Evolutionary conservation across 1,139 yeast species (phyloP).

Genomic region (Diutina ranongensis): DNA sequence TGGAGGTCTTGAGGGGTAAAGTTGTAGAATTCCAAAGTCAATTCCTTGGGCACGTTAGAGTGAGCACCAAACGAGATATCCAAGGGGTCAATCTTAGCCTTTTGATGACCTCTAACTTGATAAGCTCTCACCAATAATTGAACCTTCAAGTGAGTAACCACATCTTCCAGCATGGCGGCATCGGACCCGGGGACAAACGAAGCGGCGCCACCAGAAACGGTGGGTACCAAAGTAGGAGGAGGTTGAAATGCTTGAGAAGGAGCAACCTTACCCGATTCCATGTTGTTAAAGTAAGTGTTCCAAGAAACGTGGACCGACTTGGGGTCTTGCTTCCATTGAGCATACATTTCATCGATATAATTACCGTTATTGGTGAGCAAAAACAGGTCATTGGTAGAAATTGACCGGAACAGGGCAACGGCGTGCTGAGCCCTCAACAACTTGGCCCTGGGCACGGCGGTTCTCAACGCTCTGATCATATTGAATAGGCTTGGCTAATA

Average conservation of each 20-base stretch:
- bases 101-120: constrained; percentile 96
- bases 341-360: constrained; percentile 96
- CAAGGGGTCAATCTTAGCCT: constrained; percentile 91
- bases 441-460: constrained; percentile 26
- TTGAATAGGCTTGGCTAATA: background rate
- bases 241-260: constrained; percentile 74
- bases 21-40: constrained; percentile 84
- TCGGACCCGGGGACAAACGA: constrained; percentile 41
- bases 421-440: constrained; percentile 14
- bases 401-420: constrained; percentile 12
- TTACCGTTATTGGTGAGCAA: constrained; percentile 78
- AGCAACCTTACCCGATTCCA: constrained; percentile 55
- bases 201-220: constrained; percentile 58
- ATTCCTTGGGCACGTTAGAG: constrained; percentile 59
- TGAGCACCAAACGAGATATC: constrained; percentile 77
- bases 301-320: constrained; percentile 87
- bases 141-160: constrained; percentile 83
- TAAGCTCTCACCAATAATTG: constrained; percentile 96
- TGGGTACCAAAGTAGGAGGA: constrained; percentile 80
- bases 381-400: constrained; percentile 48
- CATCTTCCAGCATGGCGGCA: constrained; percentile 39
- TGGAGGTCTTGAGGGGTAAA: constrained; percentile 79
- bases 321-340: constrained; percentile 90
- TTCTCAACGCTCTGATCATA: constrained; percentile 37
- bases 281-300: constrained; percentile 91